Evolutionary conservation across 495 filamentous ascomycete genomes (phyloP), one percentile per base, ranked within the genome.

Genomic region (Neurospora sp.): DNA sequence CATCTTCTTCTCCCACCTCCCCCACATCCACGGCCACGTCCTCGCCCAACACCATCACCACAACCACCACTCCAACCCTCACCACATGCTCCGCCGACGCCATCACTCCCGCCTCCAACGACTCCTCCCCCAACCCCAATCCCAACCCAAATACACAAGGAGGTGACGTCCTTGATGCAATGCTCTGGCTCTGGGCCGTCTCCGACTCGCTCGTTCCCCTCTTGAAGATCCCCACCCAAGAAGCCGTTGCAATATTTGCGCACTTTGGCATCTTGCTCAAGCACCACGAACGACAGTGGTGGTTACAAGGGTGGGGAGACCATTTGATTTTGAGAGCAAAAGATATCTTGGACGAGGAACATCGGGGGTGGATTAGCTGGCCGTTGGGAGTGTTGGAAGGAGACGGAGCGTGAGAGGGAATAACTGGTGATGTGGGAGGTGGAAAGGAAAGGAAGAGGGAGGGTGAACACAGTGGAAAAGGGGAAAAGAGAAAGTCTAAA

Each of bases 161-260:
- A 48, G 42, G 42, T 4, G 81, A 82, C 35, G 78, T 81, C 66
- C 74, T 80, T 9, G 81, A 81, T 40, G 77, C 79, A 11, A 81
- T 82, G 77, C 74, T 82, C n/a, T 82, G 81, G 81, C 73, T 81
- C 66, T 81, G 79, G 79, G 72, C 69, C 46, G 78, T 82, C 12
- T 76, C 76, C 18, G 79, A 81, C 73, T 76, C 76, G n/a, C 66
- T 82, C 6, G 73, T 82, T 11, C 81, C 80, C 27, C 73, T 82
- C 38, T 73, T 82, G 4, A 76, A 72, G 41, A 73, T 53, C 16
- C 76, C 78, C 9, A 69, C 71, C 5, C 81, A 79, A 69, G 79
- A 81, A 73, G 81, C 80, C 11, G 81, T 81, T 9, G 78, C 77
- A 9, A 81, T 82, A 16, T 79, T 82, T 68, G 80, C 80, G 1